phyloP scores from a whole-genome alignment of 169 alveolate species.

The Plasmodium gallinaceum region DNA sequence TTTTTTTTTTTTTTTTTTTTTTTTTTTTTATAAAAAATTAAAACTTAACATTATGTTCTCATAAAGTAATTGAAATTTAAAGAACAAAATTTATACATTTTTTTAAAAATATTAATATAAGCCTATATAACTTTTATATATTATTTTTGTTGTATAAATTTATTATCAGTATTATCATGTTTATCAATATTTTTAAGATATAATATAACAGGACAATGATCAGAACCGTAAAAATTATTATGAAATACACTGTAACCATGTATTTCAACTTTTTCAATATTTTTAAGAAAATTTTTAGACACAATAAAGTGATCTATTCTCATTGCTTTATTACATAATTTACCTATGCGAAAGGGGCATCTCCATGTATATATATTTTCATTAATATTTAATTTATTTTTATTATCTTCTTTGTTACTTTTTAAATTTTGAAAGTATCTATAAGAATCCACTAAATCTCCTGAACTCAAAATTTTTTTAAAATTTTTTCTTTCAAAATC shows the following conservation, averaged over 20 bases:
- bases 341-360: constrained; percentile 63
- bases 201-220: constrained; percentile 73
- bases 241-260: constrained; percentile 68
- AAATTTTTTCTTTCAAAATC: constrained; percentile 69
- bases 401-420: background rate
- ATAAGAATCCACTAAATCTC: constrained; percentile 52
- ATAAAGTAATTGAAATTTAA: too few species aligned
- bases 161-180: too few species aligned
- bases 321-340: constrained; percentile 64
- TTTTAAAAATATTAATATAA: too few species aligned
- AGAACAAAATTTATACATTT: too few species aligned
- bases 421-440: constrained; percentile 22
- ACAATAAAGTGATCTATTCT: constrained; percentile 67
- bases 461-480: constrained; percentile 30
- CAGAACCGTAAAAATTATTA: constrained; percentile 69
- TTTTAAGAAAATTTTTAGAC: constrained; percentile 26
- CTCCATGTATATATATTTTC: constrained; percentile 75
- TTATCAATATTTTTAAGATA: constrained; percentile 10
- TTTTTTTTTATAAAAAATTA: background rate
- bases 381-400: constrained; percentile 9
- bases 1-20: background rate
- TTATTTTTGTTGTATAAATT: too few species aligned
- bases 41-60: too few species aligned
- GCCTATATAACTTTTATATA: too few species aligned
- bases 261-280: constrained; percentile 35